phyloP scores from a whole-genome alignment of 2,329 filamentous ascomycete species.

The Calonectria honghensis region DNA sequence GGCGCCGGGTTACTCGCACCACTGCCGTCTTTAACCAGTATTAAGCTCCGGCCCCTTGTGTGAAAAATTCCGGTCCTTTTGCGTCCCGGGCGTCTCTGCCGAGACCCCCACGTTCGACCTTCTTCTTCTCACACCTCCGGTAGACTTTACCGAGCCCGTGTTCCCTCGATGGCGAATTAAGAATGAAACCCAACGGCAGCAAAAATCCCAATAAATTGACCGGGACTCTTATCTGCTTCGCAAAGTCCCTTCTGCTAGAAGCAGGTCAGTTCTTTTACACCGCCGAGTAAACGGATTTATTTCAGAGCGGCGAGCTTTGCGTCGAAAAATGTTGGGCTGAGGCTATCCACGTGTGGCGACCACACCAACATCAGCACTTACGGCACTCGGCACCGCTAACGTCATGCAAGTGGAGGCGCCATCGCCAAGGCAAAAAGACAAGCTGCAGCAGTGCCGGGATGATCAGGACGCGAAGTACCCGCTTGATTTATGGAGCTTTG shows the following conservation, averaged over 20 bases:
- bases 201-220: background rate
- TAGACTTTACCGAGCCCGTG: background rate
- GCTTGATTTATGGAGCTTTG: conserved; percentile 11
- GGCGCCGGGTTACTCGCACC: background rate
- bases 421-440: background rate
- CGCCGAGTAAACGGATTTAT: background rate
- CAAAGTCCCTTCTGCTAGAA: background rate
- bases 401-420: background rate
- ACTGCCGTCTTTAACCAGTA: background rate
- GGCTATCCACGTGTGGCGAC: background rate
- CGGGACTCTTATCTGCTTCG: background rate
- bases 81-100: background rate
- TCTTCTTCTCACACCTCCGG: background rate
- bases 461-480: background rate
- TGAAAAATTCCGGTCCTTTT: background rate
- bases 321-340: background rate
- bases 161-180: background rate
- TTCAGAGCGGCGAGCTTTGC: background rate
- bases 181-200: background rate
- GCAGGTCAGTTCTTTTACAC: background rate
- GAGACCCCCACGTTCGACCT: conserved; percentile 4
- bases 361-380: background rate
- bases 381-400: conserved; percentile 13
- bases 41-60: background rate
- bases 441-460: background rate